These are phyloP conservation scores for Trichosporon ovoides DNA, from an alignment of 1,284 basidiomycete species.

Conservation along the genomic window DNA sequence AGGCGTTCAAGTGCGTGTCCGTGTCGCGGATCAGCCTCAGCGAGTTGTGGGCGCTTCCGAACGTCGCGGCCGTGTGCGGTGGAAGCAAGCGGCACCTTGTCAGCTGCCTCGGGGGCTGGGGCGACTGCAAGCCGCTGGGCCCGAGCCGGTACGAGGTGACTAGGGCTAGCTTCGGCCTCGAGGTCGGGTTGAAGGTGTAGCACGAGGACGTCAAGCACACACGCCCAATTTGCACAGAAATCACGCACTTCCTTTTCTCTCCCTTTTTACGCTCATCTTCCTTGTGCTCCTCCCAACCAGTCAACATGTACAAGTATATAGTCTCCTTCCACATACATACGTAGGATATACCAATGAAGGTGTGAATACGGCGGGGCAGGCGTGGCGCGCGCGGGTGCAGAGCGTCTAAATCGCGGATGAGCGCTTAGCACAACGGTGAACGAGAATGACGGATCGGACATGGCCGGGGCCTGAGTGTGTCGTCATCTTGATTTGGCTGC, in stretches of 20 bases:
- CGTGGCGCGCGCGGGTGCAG: neutral
- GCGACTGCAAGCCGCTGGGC: slow-evolving; percentile 33
- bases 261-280: neutral
- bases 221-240: neutral
- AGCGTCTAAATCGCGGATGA: neutral
- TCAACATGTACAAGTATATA: slow-evolving; percentile 5
- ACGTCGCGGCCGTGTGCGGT: slow-evolving; percentile 59
- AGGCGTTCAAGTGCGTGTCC: slow-evolving; percentile 55
- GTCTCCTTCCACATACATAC: neutral
- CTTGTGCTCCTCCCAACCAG: neutral
- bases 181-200: slow-evolving; percentile 4
- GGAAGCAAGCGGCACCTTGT: slow-evolving; percentile 52
- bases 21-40: slow-evolving; percentile 54
- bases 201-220: neutral
- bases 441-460: neutral
- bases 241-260: neutral
- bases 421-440: neutral
- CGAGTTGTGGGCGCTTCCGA: slow-evolving; percentile 65
- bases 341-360: neutral
- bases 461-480: slow-evolving; percentile 4
- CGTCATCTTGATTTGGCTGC: neutral
- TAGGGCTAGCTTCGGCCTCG: slow-evolving; percentile 5
- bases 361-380: neutral
- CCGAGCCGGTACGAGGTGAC: neutral
- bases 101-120: slow-evolving; percentile 43